A percentile compares a stretch with the other conserved stretches of the same genome.
Conservation (phyloP, 192 early-diverging fungal genomes). For the Entomortierella parvispora region DNA sequence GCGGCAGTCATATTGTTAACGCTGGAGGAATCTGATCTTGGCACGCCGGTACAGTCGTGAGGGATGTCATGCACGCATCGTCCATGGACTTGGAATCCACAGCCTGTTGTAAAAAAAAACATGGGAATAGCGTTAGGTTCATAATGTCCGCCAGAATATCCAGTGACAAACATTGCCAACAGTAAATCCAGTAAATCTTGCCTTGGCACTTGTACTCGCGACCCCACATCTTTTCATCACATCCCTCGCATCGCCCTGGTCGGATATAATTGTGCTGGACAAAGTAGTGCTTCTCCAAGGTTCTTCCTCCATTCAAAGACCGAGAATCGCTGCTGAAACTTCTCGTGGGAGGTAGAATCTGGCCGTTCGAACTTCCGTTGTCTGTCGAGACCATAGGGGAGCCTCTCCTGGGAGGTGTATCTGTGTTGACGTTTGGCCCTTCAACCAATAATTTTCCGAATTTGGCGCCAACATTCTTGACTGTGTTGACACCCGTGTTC, state of each 20-base stretch:
- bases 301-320: constrained; percentile 31
- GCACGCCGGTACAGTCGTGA: constrained; percentile 19
- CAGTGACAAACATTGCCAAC: neutral
- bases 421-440: neutral
- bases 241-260: constrained; percentile 61
- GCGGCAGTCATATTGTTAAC: constrained; percentile 26
- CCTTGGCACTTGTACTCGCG: constrained; percentile 60
- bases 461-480: constrained; percentile 50
- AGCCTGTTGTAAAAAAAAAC: constrained; percentile 37
- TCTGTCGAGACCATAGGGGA: neutral
- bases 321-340: constrained; percentile 38
- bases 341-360: constrained; percentile 41
- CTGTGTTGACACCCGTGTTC: constrained; percentile 34
- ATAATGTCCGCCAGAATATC: neutral
- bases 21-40: constrained; percentile 40
- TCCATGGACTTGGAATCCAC: constrained; percentile 58
- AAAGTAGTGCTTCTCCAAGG: constrained; percentile 35
- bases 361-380: constrained; percentile 37
- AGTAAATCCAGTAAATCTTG: constrained; percentile 11
- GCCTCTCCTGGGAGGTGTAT: constrained; percentile 7
- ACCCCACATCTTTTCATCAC: constrained; percentile 69
- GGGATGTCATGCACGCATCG: constrained; percentile 42
- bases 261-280: constrained; percentile 53
- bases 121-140: neutral
- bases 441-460: constrained; percentile 45